Base-by-base conservation (phyloP, 352 stramenopile species). In the Pythium sukuiense region DNA sequence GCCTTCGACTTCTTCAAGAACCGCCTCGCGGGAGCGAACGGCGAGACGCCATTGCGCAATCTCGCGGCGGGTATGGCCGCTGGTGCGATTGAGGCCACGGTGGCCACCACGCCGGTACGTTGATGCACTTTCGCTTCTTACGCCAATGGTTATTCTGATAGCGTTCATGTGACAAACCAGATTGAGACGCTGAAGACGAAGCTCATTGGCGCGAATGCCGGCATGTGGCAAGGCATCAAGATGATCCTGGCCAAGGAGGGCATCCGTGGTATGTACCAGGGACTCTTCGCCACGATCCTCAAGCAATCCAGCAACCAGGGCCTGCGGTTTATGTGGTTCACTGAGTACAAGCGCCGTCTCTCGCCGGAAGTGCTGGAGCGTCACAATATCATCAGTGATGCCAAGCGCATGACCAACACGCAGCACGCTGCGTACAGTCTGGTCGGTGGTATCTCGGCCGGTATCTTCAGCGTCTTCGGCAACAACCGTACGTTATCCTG, bases 161-260 rank as follows among this genome's bases (percentile, higher is more conserved):
- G 29, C 24, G 2, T 39, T 14, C 1, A 30, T 3, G 6, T 65
- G 39, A 6, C 39, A 30, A 24, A 18, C 49, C 11, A 90, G 63
- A 98, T 91, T 74, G 92, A 99, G 68, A 99, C 97, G 24, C 79
- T 99, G 7, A 99, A 99, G 69, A 99, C 97, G 29, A 99, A 98
- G 76, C 91, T 98, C 30, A 99, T 99, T 71, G 93, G 98, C 71
- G 80, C 96, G 6, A 99, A 99, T 66, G 84, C 87, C n/a, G 83
- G 90, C 7, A 90, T 99, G 74, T 76, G 96, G 61, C 63, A 85
- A 63, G 93, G 93, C 54, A 93, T 97, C 16, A 91, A 94, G 67
- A 89, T 95, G 69, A 98, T 99, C 71, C 70, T 98, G 32, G 80
- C 84, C 7, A 96, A 85, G 14, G 94, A 98, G 72, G 96, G 96